Base-by-base conservation (phyloP, 2,329 filamentous ascomycete species). In the Pestalotiopsis sp. region DNA sequence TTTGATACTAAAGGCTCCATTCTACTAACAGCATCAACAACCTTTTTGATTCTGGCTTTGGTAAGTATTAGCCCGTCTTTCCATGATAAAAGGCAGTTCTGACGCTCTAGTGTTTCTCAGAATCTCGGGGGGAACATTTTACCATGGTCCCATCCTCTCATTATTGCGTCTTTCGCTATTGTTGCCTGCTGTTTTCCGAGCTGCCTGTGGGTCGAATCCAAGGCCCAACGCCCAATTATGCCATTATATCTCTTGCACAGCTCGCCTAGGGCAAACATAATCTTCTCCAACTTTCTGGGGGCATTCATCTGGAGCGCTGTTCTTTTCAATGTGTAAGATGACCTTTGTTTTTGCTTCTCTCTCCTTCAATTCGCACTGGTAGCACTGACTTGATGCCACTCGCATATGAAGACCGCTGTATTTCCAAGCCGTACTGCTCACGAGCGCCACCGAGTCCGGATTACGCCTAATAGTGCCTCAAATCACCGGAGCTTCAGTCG, bases 361-460 rank as follows among this genome's bases (percentile, higher is more conserved):
- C n/a, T 13, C 41, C 41, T n/a, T n/a, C 3, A 17, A 2, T n/a
- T 5, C 14, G 2, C 14, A n/a, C 41, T 13, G 7, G 41, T 7
- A 45, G 13, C 4, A 45, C 41, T 45, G 17, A 45, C 41, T 45
- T n/a, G 41, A 45, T 45, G 41, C 14, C 2, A 45, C 13, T 45
- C 41, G 41, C 4, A 45, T 45, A n/a, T 5, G 11, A 45, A 89
- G 89, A 5, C 92, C 92, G 0, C 82, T 95, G 6, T 95, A 91
- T 82, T 94, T 93, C 81, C 92, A 94, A 77, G 91, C 90, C 45
- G 91, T 94, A 31, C 89, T 93, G 62, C 85, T 92, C 65, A 89
- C 91, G 69, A 87, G 85, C 4, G 90, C 92, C n/a, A 94, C 92
- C 0, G 83, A 85, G 27, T 93, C 92, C 0, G 92, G 92, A n/a